A percentile compares a stretch with the other conserved stretches of the same genome.
Evolutionary conservation across 345 rosid genomes (phyloP).

Genomic region (Aegle marmelos): DNA sequence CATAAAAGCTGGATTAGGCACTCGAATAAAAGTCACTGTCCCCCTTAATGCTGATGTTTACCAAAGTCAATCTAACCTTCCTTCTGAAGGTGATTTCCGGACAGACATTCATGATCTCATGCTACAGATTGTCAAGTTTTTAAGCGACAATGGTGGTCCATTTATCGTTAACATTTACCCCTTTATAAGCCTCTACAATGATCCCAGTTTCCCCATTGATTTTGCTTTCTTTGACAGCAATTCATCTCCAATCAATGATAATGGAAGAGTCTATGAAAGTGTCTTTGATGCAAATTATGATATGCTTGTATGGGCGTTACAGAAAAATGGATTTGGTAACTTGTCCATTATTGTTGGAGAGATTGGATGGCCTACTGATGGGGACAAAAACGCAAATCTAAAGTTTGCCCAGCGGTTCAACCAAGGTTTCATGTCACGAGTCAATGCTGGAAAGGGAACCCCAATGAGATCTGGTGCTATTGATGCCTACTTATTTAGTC

Average conservation of each 20-base stretch:
- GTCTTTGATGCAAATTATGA: conserved; percentile 69
- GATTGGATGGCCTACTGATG: conserved; percentile 77
- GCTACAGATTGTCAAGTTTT: conserved; percentile 51
- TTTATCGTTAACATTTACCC: conserved; percentile 66
- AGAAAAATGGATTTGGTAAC: conserved; percentile 57
- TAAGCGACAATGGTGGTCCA: conserved; percentile 51
- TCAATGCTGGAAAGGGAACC: conserved; percentile 49
- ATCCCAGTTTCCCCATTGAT: conserved; percentile 58
- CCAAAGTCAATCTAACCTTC: conserved; percentile 34
- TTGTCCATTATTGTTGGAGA: conserved; percentile 58
- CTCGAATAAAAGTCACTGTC: conserved; percentile 53
- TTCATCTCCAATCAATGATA: conserved; percentile 44
- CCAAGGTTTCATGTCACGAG: conserved; percentile 54
- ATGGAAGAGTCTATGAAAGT: conserved; percentile 47
- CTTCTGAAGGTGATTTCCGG: conserved; percentile 59
- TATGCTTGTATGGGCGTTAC: conserved; percentile 56
- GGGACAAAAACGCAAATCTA: conserved; percentile 52
- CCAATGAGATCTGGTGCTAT: conserved; percentile 51
- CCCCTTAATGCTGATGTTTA: conserved; percentile 74
- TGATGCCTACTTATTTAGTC: conserved; percentile 57
- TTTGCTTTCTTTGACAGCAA: conserved; percentile 60
- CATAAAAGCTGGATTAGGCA: conserved; percentile 56
- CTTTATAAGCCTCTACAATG: conserved; percentile 59
- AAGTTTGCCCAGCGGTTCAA: conserved; percentile 49
- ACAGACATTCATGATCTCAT: conserved; percentile 48